Evolutionary conservation across 2,329 filamentous ascomycete species (phyloP), one percentile per base, ranked within the genome.

Genomic region (Fusarium verrucosum): DNA sequence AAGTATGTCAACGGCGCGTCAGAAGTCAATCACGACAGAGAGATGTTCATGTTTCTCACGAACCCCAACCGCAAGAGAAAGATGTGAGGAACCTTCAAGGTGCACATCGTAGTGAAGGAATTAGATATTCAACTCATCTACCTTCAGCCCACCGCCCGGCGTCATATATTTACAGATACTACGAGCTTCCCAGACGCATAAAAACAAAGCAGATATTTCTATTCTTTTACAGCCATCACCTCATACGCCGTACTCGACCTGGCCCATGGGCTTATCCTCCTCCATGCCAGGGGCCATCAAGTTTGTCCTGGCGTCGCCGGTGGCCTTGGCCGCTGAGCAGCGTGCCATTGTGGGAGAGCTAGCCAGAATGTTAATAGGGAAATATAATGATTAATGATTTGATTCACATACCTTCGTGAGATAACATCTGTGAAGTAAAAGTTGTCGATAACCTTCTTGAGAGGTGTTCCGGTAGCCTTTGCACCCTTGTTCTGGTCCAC

Each of bases 361-460:
- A 17, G n/a, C 16, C 4, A 22, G 30, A 23, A 20, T 22, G 57
- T 78, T 66, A 77, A 67, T 54, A 62, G 2, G 17, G 49, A 28
- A 10, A 62, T 36, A 38, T 42, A 10, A 45, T 16, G 37, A 40
- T 25, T 54, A 58, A 65, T 40, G 32, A 50, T 46, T 28, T 22
- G 30, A 50, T 40, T 30, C 41, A 82, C 88, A 78, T 82, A 95
- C 92, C 92, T 97, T 86, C 95, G 89, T 35, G 94, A 96, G 78
- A 99, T 97, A 57, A 90, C 88, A 80, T 99, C 94, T 78, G 95
- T 99, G 80, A 98, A 97, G 83, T 94, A 99, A 79, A 99, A 99
- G 83, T 99, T 92, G 73, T 97, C 89, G 71, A 99, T 92, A 55
- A 91, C 88, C 80, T 91, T 92, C 83, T 89, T 92, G 73, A 99